These are phyloP conservation scores for Nemania bipapillata DNA, from an alignment of 2,329 filamentous ascomycete genomes.

Conservation along the genomic window DNA sequence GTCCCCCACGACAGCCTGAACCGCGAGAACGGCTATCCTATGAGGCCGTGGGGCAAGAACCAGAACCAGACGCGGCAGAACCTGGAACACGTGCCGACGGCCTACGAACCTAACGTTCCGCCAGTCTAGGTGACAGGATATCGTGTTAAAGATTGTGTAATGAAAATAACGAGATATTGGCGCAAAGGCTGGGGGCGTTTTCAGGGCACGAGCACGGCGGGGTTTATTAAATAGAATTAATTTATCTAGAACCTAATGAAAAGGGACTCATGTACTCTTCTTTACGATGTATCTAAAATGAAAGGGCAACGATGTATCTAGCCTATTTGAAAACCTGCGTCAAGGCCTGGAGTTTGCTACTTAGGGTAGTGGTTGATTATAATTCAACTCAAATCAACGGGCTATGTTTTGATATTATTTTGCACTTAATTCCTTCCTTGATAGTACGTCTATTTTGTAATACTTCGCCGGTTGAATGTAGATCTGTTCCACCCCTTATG, in stretches of 20 bases:
- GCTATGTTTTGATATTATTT: too few relatives aligned
- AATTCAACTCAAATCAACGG: too few relatives aligned
- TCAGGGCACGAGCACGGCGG: not conserved
- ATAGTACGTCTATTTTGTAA: not conserved
- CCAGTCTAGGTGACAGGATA: too few relatives aligned
- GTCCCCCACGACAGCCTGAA: not conserved
- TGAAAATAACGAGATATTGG: not conserved
- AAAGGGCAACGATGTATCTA: not conserved
- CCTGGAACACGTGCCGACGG: slow-evolving; percentile 26
- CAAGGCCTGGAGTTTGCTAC: too few relatives aligned
- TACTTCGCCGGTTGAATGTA: not conserved
- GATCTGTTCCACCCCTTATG: too few relatives aligned
- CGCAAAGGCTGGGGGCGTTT: not conserved
- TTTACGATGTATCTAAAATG: not conserved
- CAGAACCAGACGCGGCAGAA: slow-evolving; percentile 1
- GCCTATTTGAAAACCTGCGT: not conserved
- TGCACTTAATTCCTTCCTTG: too few relatives aligned
- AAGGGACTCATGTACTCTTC: not conserved
- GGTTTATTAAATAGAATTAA: slow-evolving; percentile 14
- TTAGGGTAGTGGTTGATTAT: too few relatives aligned
- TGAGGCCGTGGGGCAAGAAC: slow-evolving; percentile 9
- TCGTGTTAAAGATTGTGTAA: not conserved
- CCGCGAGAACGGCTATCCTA: not conserved
- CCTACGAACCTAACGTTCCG: slow-evolving; percentile 14
- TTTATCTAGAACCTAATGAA: slow-evolving; percentile 1